Conservation (phyloP, 1,284 basidiomycete species). For the Ustilago loliicola region DNA sequence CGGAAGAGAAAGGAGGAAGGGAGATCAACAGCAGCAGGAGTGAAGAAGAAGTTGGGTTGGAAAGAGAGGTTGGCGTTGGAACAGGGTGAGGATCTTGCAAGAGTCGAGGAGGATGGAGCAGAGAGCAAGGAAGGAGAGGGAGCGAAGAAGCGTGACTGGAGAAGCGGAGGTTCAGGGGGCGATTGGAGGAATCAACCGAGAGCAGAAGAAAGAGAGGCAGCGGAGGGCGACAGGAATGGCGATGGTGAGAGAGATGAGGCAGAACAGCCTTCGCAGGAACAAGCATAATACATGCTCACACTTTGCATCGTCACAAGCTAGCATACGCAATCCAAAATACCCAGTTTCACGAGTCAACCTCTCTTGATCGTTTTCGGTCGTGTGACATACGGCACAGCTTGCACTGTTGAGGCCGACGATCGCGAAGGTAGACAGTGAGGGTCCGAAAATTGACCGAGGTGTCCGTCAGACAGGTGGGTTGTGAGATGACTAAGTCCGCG, state of each 20-base stretch:
- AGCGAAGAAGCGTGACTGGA: slow-evolving; percentile 1
- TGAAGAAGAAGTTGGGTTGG: slow-evolving; percentile 40
- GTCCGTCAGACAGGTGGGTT: too few relatives aligned
- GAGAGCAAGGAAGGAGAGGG: slow-evolving; percentile 14
- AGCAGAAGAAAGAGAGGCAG: slow-evolving; percentile 8
- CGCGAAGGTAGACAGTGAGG: too few relatives aligned
- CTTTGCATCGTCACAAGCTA: neutral
- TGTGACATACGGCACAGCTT: neutral
- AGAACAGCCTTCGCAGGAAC: neutral
- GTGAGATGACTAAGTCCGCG: too few relatives aligned
- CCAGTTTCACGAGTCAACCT: neutral
- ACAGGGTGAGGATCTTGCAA: slow-evolving; percentile 18
- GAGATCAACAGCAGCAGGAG: slow-evolving; percentile 22
- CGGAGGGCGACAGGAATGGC: neutral
- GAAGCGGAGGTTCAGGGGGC: neutral
- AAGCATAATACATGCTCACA: neutral
- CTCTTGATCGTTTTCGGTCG: neutral
- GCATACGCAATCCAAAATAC: slow-evolving; percentile 3
- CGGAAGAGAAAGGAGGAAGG: slow-evolving; percentile 44
- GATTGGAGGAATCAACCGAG: slow-evolving; percentile 42
- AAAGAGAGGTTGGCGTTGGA: slow-evolving; percentile 49
- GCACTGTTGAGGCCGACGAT: too few relatives aligned
- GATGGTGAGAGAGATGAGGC: neutral
- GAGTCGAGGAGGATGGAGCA: neutral
- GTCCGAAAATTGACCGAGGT: too few relatives aligned